These are phyloP conservation scores for Ramaria sp. DNA, from an alignment of 768 basidiomycete species.

Conservation along the genomic window DNA sequence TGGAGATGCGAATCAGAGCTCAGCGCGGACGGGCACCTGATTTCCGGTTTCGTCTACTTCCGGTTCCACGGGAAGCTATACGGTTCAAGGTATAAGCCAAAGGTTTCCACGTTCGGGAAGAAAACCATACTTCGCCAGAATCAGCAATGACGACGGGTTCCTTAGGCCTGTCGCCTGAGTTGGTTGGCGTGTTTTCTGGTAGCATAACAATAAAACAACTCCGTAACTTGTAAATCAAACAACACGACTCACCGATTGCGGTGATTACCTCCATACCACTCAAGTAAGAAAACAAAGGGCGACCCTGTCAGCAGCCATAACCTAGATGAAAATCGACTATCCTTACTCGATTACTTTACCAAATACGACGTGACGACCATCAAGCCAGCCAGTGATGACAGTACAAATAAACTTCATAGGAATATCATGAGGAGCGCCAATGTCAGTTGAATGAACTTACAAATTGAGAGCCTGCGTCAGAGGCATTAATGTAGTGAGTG, in stretches of 20 bases:
- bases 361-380: slow-evolving; percentile 90
- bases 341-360: slow-evolving; percentile 67
- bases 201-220: slow-evolving; percentile 9
- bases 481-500: slow-evolving; percentile 7
- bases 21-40: slow-evolving; percentile 89
- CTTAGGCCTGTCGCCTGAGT: slow-evolving; percentile 56
- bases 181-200: slow-evolving; percentile 67
- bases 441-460: slow-evolving; percentile 30
- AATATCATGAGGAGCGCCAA: slow-evolving; percentile 2
- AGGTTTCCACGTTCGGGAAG: neutral
- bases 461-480: slow-evolving; percentile 67
- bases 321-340: neutral
- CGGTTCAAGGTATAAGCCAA: slow-evolving; percentile 3
- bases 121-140: slow-evolving; percentile 68
- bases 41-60: slow-evolving; percentile 56
- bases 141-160: slow-evolving; percentile 74
- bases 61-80: slow-evolving; percentile 29
- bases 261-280: slow-evolving; percentile 76
- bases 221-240: neutral
- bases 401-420: slow-evolving; percentile 84
- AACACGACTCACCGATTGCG: slow-evolving; percentile 49
- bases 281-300: neutral
- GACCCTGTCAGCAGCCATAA: neutral
- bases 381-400: slow-evolving; percentile 77
- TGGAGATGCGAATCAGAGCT: slow-evolving; percentile 53